phyloP scores from a whole-genome alignment of 2,329 filamentous ascomycete species.

The Aspergillus sp. region DNA sequence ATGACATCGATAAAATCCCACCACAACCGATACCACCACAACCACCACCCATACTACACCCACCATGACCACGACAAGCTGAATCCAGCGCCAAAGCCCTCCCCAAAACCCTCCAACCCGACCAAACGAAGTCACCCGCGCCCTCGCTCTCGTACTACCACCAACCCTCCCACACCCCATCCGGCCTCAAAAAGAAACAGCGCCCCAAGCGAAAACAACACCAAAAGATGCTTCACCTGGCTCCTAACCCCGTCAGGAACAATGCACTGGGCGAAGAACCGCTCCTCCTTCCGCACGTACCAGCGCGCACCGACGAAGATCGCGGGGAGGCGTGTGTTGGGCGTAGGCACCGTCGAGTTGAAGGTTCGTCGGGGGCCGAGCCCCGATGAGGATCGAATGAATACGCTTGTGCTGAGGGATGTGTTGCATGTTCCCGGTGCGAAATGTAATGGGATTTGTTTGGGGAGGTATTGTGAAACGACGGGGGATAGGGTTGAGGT shows the following conservation, averaged over 20 bases:
- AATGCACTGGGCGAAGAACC: conserved; percentile 30
- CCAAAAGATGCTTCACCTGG: conserved; percentile 28
- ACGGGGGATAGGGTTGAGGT: conserved; percentile 10
- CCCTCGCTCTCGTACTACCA: background rate
- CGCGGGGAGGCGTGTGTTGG: conserved; percentile 22
- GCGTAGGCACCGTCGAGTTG: conserved; percentile 25
- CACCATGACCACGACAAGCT: background rate
- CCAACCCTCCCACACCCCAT: background rate
- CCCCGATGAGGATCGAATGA: conserved; percentile 13
- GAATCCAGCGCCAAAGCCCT: background rate
- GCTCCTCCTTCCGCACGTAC: conserved; percentile 25
- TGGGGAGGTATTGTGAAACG: conserved; percentile 16
- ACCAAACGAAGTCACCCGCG: background rate
- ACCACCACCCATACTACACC: background rate
- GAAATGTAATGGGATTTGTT: conserved; percentile 26
- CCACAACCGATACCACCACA: background rate
- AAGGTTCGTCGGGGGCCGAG: conserved; percentile 20
- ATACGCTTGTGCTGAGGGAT: conserved; percentile 22
- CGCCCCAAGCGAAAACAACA: background rate
- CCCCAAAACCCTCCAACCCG: background rate
- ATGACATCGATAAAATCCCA: background rate
- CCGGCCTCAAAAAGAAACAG: background rate
- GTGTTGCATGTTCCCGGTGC: conserved; percentile 28
- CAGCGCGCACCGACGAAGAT: conserved; percentile 26
- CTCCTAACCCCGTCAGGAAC: conserved; percentile 23